Conservation (phyloP, 1,139 yeast genomes). For the Geotrichum phurueaensis region DNA sequence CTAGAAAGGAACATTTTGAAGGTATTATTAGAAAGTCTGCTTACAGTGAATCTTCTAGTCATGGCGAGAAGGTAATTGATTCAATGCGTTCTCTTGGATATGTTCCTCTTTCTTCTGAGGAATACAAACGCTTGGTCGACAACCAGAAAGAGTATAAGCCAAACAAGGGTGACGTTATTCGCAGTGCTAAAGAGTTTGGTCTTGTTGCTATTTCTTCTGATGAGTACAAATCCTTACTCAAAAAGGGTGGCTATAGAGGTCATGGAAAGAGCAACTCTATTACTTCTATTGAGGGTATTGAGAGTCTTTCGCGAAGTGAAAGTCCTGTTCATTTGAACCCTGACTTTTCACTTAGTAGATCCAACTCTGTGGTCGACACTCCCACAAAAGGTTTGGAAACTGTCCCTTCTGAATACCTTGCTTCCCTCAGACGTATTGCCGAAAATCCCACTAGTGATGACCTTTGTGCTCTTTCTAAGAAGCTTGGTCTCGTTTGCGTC, state of each 20-base stretch:
- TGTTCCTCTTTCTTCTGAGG: conserved; percentile 35
- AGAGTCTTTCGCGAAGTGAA: conserved; percentile 11
- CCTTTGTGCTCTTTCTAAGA: conserved; percentile 28
- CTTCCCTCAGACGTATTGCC: conserved; percentile 32
- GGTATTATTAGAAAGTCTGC: conserved; percentile 26
- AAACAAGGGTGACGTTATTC: conserved; percentile 35
- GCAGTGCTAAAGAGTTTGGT: conserved; percentile 39
- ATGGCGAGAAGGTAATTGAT: conserved; percentile 31
- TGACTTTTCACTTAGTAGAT: conserved; percentile 7
- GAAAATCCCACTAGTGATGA: conserved; percentile 35
- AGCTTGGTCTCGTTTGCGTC: conserved; percentile 25
- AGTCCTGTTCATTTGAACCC: conserved; percentile 4
- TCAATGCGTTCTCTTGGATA: conserved; percentile 35
- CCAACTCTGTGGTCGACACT: conserved; percentile 10
- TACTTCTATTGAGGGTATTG: conserved; percentile 5
- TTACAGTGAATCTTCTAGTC: conserved; percentile 21
- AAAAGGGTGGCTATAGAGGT: conserved; percentile 21
- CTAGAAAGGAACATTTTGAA: conserved; percentile 36
- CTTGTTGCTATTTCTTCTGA: conserved; percentile 36
- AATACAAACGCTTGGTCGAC: conserved; percentile 35
- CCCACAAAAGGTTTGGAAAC: conserved; percentile 25
- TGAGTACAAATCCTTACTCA: conserved; percentile 33
- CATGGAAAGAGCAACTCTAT: conserved; percentile 21
- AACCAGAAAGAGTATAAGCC: conserved; percentile 35
- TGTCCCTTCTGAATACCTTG: conserved; percentile 34